phyloP scores from a whole-genome alignment of 495 filamentous ascomycete genomes.

The Trichoderma reesei region DNA sequence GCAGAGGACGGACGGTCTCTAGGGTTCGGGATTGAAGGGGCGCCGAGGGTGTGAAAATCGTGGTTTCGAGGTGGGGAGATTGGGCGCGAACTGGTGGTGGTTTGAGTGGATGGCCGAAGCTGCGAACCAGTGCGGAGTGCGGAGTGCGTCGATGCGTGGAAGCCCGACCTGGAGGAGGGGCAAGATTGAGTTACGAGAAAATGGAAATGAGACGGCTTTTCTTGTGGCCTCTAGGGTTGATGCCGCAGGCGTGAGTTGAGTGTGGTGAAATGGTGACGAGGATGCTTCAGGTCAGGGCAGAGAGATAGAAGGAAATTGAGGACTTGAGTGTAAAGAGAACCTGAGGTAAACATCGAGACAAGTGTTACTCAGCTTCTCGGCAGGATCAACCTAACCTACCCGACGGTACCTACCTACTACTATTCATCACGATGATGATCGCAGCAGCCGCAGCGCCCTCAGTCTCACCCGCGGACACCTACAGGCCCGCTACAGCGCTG shows the following conservation, averaged over 20 bases:
- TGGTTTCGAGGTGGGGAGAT: constrained; percentile 1
- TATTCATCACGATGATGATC: background rate
- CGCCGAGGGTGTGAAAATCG: background rate
- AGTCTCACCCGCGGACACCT: background rate
- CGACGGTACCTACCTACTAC: background rate
- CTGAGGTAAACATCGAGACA: background rate
- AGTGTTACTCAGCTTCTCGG: too few species aligned
- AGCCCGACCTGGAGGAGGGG: background rate
- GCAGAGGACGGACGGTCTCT: too few species aligned
- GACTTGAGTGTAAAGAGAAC: too few species aligned
- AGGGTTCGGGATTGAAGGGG: background rate
- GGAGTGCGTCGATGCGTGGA: constrained; percentile 4
- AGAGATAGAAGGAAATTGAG: background rate
- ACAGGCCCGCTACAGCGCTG: background rate
- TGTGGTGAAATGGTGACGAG: background rate
- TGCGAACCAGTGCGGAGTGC: background rate
- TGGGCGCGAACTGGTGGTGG: background rate
- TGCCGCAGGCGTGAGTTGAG: background rate
- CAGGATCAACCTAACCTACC: background rate
- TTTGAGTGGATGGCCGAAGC: too few species aligned
- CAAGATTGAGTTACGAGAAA: background rate
- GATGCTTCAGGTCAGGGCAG: background rate
- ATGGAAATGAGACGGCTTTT: background rate
- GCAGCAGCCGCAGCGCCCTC: background rate
- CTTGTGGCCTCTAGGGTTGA: too few species aligned